Percentiles rank a stretch among this genome's conserved stretches.
These are phyloP conservation scores for Ascosphaera aggregata DNA, from an alignment of 2,329 filamentous ascomycete species.

Conservation along the genomic window DNA sequence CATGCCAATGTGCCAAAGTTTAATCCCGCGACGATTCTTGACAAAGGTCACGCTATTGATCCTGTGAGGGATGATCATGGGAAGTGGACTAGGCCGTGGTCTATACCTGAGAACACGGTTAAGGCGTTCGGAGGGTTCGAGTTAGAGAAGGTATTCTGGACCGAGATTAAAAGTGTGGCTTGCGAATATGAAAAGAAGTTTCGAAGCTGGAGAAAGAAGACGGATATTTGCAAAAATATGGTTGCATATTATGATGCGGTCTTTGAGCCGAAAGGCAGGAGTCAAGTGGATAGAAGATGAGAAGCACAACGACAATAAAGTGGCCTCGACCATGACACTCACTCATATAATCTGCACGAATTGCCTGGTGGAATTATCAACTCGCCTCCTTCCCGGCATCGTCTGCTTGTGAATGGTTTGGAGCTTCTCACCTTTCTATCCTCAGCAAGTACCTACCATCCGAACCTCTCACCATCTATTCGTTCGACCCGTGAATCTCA, in stretches of 20 bases:
- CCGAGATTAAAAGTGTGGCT: conserved; percentile 16
- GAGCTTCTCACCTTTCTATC: too few species aligned
- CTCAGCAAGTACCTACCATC: too few species aligned
- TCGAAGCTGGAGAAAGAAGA: conserved; percentile 12
- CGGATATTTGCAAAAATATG: conserved; percentile 12
- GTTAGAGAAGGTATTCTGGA: conserved; percentile 17
- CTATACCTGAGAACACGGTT: conserved; percentile 10
- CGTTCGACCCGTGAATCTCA: too few species aligned
- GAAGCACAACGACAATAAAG: not conserved
- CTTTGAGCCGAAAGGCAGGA: conserved; percentile 6
- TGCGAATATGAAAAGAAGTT: conserved; percentile 16
- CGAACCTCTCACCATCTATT: too few species aligned
- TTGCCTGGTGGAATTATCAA: too few species aligned
- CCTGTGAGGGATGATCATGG: conserved; percentile 12
- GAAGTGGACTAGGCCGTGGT: conserved; percentile 13
- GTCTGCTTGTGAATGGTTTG: too few species aligned
- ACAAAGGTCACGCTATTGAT: conserved; percentile 10
- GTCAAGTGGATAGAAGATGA: not conserved
- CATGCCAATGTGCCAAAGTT: conserved; percentile 20
- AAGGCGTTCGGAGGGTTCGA: conserved; percentile 12
- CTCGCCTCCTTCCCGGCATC: too few species aligned
- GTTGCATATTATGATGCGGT: conserved; percentile 15
- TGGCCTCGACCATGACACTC: not conserved
- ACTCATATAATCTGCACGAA: not conserved
- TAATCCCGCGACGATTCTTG: conserved; percentile 16